phyloP scores from a whole-genome alignment of 805 yeast species.

The Lachancea dasiensis region DNA sequence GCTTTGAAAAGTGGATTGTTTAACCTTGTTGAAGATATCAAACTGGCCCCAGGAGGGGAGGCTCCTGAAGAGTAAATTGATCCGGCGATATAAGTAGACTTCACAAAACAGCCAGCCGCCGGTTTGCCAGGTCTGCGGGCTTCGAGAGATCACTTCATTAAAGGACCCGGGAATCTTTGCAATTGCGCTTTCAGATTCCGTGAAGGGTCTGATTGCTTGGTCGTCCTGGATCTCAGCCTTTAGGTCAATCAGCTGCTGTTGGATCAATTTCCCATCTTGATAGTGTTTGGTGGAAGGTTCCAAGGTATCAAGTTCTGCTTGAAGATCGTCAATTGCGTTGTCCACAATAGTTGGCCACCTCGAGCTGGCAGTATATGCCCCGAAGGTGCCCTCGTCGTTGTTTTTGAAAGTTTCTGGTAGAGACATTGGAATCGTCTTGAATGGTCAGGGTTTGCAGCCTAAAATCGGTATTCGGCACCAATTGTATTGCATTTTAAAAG shows the following conservation, averaged over 20 bases:
- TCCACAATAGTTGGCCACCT: conserved; percentile 86
- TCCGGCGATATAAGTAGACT: conserved; percentile 70
- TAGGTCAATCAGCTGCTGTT: conserved; percentile 37
- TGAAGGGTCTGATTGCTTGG: conserved; percentile 39
- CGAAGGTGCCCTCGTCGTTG: conserved; percentile 72
- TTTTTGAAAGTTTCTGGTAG: conserved; percentile 46
- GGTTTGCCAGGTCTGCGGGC: conserved; percentile 57
- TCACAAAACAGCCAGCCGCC: conserved; percentile 93
- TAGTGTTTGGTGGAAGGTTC: conserved; percentile 25
- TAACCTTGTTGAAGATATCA: conserved; percentile 70
- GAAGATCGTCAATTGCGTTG: conserved; percentile 60
- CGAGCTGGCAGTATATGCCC: conserved; percentile 63
- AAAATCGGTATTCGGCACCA: too few species aligned
- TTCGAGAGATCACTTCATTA: conserved; percentile 43
- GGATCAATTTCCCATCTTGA: conserved; percentile 45
- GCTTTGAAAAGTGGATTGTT: conserved; percentile 66
- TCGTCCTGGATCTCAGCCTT: conserved; percentile 41
- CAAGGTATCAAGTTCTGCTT: conserved; percentile 28
- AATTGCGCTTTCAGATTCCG: conserved; percentile 32
- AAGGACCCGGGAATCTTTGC: conserved; percentile 47
- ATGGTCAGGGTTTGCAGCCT: too few species aligned
- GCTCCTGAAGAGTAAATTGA: conserved; percentile 42
- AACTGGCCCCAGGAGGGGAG: conserved; percentile 40
- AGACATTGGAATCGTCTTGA: too few species aligned
- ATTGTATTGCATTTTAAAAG: not conserved